Evolutionary conservation across 2,329 filamentous ascomycete genomes (phyloP).

Genomic region (Xylaria sp.): DNA sequence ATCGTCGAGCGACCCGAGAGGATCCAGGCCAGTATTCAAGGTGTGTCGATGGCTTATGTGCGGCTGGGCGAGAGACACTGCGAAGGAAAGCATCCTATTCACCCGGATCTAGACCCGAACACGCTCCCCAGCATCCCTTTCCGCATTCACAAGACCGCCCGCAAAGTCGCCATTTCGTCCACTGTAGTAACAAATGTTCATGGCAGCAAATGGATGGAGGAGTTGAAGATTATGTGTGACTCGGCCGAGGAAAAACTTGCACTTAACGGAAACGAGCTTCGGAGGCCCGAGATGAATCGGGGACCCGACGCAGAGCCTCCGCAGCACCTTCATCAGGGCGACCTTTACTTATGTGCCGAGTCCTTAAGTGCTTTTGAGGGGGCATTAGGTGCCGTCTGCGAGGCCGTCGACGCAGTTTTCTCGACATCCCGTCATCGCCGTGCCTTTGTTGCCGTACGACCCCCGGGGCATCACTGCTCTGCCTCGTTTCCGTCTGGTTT

Average conservation of each 20-base stretch:
- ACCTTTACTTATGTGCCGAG: conserved; percentile 89
- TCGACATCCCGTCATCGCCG: conserved; percentile 68
- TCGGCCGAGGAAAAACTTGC: conserved; percentile 81
- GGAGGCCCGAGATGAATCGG: conserved; percentile 71
- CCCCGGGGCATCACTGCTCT: conserved; percentile 96
- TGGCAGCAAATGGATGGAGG: conserved; percentile 91
- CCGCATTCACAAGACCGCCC: conserved; percentile 81
- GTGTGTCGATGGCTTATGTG: conserved; percentile 88
- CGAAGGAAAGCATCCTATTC: conserved; percentile 74
- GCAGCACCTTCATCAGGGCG: conserved; percentile 81
- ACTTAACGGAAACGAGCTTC: conserved; percentile 79
- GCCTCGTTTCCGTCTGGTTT: conserved; percentile 90
- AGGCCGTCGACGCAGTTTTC: conserved; percentile 90
- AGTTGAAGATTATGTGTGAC: conserved; percentile 86
- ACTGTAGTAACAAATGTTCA: conserved; percentile 89
- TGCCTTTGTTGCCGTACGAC: conserved; percentile 91
- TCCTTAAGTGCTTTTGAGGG: conserved; percentile 90
- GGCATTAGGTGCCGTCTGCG: conserved; percentile 89
- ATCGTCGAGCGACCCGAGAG: conserved; percentile 96
- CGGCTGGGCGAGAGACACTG: conserved; percentile 84
- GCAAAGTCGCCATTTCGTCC: conserved; percentile 76
- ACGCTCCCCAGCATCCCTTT: conserved; percentile 75
- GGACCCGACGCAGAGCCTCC: conserved; percentile 57
- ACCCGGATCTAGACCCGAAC: conserved; percentile 67
- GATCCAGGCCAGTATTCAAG: conserved; percentile 83